Conservation (phyloP, 2,329 filamentous ascomycete genomes). For the Cladophialophora yegresii region DNA sequence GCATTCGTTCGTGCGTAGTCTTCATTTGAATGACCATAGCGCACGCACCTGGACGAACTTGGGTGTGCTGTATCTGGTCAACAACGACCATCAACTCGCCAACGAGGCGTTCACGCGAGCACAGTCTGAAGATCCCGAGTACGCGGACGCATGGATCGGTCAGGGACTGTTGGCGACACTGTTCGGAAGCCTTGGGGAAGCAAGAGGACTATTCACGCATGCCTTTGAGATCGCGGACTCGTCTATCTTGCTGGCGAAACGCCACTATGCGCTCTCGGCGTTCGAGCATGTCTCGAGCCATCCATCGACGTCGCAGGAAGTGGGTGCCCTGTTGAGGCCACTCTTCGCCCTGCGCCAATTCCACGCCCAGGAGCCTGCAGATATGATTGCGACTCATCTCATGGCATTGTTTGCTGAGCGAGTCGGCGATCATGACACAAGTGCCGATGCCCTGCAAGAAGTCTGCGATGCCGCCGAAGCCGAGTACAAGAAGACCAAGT, state of each 20-base stretch:
- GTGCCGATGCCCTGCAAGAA: slow-evolving; percentile 64
- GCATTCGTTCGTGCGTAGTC: slow-evolving; percentile 85
- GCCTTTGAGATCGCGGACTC: slow-evolving; percentile 90
- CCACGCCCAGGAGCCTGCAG: slow-evolving; percentile 67
- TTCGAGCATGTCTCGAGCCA: slow-evolving; percentile 77
- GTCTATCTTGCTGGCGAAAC: slow-evolving; percentile 69
- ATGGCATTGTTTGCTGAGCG: slow-evolving; percentile 80
- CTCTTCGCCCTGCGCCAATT: slow-evolving; percentile 87
- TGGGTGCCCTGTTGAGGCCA: slow-evolving; percentile 70
- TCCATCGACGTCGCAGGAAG: slow-evolving; percentile 46
- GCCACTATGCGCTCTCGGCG: slow-evolving; percentile 75
- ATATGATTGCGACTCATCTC: slow-evolving; percentile 74
- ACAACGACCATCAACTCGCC: slow-evolving; percentile 81
- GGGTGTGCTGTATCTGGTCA: slow-evolving; percentile 78
- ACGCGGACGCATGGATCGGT: slow-evolving; percentile 88
- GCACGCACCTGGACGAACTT: slow-evolving; percentile 88
- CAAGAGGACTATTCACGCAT: slow-evolving; percentile 83
- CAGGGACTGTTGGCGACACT: slow-evolving; percentile 83
- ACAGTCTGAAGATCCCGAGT: slow-evolving; percentile 92
- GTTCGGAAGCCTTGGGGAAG: slow-evolving; percentile 72
- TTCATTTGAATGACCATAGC: slow-evolving; percentile 89
- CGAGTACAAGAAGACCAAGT: slow-evolving; percentile 83
- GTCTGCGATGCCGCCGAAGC: slow-evolving; percentile 72
- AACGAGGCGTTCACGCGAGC: slow-evolving; percentile 87
- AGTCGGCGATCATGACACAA: slow-evolving; percentile 65